Evolutionary conservation across 2,329 filamentous ascomycete species (phyloP), one percentile per base, ranked within the genome.

Genomic region (Pseudogymnoascus pannorum): DNA sequence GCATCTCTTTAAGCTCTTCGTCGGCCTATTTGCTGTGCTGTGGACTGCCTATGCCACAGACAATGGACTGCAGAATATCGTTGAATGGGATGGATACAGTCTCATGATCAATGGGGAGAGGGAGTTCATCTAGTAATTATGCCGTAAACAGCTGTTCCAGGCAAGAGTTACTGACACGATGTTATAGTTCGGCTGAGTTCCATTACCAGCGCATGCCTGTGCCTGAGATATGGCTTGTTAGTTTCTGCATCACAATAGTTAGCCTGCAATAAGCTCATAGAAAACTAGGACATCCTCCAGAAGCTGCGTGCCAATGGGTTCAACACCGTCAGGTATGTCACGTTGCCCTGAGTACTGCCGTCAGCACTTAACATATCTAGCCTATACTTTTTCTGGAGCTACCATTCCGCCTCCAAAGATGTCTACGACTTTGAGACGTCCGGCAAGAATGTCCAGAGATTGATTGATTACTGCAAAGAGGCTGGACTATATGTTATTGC

Each of bases 191-290:
- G 62, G 66, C 62, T 22, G 80, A 83, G 64, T 82, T 83, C 42
- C 80, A 82, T 64, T 82, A 82, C 61, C 75, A 77, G 64, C 74
- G 80, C 2, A 73, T 83, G 33, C 81, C 80, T 0, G 78, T 82
- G 0, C 80, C 80, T 0, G 80, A 81, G 59, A 65, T 83, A 24
- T 83, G 81, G 78, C 67, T 72, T 20, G 71, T 74, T 62, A 57
- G 68, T 68, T 20, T 3, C 29, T 29, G 14, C 14, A 5, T 35
- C 22, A 54, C 14, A 26, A 31, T 14, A n/a, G 2, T 5, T 3
- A 2, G 20, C 26, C 12, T 11, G 11, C 20, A 31, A 31, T 31
- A 54, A 31, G 9, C 48, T 54, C 5, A 54, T 54, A 7, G 5
- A 20, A 31, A 54, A 18, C 24, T 66, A 79, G 36, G 79, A 82